Conservation (phyloP, 495 filamentous ascomycete genomes). For the Penicillium diatomitis region DNA sequence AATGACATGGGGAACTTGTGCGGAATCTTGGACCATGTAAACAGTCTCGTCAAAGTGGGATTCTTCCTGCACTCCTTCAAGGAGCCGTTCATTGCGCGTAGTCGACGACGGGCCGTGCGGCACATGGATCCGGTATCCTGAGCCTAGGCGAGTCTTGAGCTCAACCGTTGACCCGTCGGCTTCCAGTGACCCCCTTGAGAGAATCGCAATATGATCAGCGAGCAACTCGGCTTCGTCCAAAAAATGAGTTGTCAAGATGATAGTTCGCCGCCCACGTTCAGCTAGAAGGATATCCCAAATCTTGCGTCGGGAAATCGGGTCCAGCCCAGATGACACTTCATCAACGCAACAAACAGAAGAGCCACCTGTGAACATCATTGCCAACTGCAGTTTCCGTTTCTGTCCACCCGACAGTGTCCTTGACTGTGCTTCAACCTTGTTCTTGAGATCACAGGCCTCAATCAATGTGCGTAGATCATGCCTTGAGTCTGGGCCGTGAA, state of each 20-base stretch:
- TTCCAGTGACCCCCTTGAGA: slow-evolving; percentile 62
- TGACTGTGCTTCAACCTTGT: slow-evolving; percentile 56
- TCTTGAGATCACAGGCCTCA: slow-evolving; percentile 55
- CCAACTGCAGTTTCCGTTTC: slow-evolving; percentile 81
- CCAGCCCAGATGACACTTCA: slow-evolving; percentile 75
- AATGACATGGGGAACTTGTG: slow-evolving; percentile 56
- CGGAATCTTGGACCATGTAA: slow-evolving; percentile 56
- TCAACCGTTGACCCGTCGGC: slow-evolving; percentile 70
- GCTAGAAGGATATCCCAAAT: slow-evolving; percentile 85
- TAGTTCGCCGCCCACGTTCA: slow-evolving; percentile 66
- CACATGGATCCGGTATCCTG: slow-evolving; percentile 70
- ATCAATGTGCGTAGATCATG: slow-evolving; percentile 50
- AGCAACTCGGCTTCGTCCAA: slow-evolving; percentile 71
- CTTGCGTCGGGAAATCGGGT: slow-evolving; percentile 71
- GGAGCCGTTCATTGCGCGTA: slow-evolving; percentile 26
- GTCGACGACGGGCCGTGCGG: slow-evolving; percentile 36
- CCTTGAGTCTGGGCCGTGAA: slow-evolving; percentile 39
- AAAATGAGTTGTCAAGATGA: slow-evolving; percentile 80
- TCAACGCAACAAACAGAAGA: slow-evolving; percentile 80
- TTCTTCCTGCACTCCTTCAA: slow-evolving; percentile 48
- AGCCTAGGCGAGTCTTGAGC: slow-evolving; percentile 58
- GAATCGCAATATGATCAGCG: slow-evolving; percentile 68
- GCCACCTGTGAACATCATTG: slow-evolving; percentile 89
- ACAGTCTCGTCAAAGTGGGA: slow-evolving; percentile 57
- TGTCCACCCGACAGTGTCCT: slow-evolving; percentile 76